Evolutionary conservation across 352 stramenopile species (phyloP).

Genomic region (Globisporangium viniferum): DNA sequence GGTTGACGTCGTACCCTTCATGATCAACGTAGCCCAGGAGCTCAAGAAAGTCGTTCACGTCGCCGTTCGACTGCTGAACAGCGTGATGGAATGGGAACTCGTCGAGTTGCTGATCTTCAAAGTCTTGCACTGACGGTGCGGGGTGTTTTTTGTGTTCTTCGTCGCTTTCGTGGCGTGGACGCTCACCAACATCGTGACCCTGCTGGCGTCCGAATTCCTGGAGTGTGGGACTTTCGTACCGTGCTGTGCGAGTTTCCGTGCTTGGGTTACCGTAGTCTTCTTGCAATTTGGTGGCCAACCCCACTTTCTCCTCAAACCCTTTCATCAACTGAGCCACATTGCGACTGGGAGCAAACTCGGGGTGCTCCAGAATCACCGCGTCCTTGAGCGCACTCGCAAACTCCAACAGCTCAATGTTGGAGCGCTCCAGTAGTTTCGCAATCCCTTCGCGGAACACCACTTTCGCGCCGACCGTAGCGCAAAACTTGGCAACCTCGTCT

Average conservation of each 20-base stretch:
- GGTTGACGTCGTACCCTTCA: too few relatives aligned
- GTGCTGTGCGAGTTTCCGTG: not conserved
- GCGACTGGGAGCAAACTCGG: not conserved
- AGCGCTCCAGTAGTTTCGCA: not conserved
- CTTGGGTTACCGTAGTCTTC: not conserved
- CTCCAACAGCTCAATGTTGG: not conserved
- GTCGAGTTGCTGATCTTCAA: too few relatives aligned
- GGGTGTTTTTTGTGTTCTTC: too few relatives aligned
- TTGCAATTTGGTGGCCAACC: not conserved
- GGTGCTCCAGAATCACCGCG: not conserved
- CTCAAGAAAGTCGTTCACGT: too few relatives aligned
- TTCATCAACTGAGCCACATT: not conserved
- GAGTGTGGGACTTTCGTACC: not conserved
- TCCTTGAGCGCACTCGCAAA: not conserved
- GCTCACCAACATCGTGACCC: not conserved
- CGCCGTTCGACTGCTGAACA: too few relatives aligned
- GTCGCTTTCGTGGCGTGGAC: too few relatives aligned
- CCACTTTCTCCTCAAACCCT: not conserved
- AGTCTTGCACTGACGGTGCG: too few relatives aligned
- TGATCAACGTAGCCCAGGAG: too few relatives aligned
- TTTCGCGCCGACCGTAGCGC: not conserved
- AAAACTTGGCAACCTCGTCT: not conserved
- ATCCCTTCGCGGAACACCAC: not conserved
- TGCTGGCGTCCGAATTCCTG: not conserved
- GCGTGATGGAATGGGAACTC: too few relatives aligned